Percentiles rank a stretch among this genome's conserved stretches.
These are phyloP conservation scores for Lasiodiplodia theobromae DNA, from an alignment of 2,329 filamentous ascomycete species.

Conservation along the genomic window DNA sequence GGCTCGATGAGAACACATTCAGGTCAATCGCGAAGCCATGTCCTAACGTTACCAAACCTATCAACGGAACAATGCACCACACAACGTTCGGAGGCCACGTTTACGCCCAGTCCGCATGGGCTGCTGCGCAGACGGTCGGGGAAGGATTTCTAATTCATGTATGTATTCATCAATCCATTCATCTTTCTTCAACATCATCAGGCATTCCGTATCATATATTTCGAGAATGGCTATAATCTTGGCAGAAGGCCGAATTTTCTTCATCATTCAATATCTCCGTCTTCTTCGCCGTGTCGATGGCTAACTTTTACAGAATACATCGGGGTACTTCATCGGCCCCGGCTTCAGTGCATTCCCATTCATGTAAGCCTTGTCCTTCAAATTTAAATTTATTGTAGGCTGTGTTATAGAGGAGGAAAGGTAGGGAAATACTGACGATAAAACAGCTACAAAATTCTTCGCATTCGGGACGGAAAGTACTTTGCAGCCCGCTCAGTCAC, in stretches of 20 bases:
- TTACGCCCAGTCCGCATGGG: background rate
- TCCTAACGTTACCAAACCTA: background rate
- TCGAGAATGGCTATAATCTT: background rate
- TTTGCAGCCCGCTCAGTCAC: background rate
- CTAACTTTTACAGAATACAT: slow-evolving; percentile 1
- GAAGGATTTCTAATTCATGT: background rate
- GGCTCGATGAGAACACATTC: background rate
- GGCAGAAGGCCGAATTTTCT: background rate
- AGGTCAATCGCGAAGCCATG: background rate
- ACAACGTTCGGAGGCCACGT: background rate
- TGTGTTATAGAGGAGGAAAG: background rate
- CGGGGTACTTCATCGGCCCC: background rate
- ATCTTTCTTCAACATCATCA: background rate
- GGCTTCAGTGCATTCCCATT: background rate
- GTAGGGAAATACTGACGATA: background rate
- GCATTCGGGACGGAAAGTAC: slow-evolving; percentile 1
- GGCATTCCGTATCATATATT: background rate
- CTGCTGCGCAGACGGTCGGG: background rate
- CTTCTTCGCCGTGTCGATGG: background rate
- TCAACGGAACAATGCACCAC: background rate
- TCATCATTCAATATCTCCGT: background rate
- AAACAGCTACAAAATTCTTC: background rate
- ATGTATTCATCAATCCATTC: background rate
- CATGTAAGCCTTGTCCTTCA: background rate
- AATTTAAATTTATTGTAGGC: background rate